Conservation (phyloP, 768 basidiomycete species). For the Vararia minispora region DNA sequence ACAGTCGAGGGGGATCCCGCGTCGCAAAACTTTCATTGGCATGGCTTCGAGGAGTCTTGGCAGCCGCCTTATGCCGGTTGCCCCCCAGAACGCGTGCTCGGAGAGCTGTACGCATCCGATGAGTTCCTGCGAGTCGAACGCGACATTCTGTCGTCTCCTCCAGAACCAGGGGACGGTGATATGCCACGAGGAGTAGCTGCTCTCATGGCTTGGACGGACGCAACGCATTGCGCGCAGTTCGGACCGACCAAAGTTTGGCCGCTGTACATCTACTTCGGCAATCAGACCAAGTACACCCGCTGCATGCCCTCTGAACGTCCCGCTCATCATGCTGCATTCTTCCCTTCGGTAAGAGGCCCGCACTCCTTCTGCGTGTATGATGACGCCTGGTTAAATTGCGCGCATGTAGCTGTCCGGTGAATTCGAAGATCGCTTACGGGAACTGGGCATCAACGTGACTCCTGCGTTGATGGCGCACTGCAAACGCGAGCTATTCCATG, state of each 20-base stretch:
- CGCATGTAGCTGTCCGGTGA: constrained; percentile 1
- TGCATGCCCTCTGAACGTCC: constrained; percentile 20
- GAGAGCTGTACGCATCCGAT: not conserved
- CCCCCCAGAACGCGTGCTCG: not conserved
- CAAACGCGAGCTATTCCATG: constrained; percentile 21
- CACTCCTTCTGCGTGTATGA: not conserved
- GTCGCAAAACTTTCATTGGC: not conserved
- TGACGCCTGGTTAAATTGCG: constrained; percentile 22
- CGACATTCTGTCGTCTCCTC: not conserved
- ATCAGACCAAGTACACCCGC: constrained; percentile 30
- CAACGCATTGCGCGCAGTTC: constrained; percentile 22
- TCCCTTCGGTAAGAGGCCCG: constrained; percentile 23
- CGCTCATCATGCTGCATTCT: constrained; percentile 31
- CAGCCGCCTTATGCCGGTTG: not conserved
- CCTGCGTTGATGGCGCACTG: constrained; percentile 21
- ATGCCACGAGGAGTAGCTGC: constrained; percentile 10
- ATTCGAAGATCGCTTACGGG: constrained; percentile 3
- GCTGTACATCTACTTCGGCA: constrained; percentile 27
- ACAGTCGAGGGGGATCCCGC: not conserved
- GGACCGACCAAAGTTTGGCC: constrained; percentile 26
- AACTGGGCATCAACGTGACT: constrained; percentile 7
- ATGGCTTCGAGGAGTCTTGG: not conserved
- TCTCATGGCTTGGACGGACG: constrained; percentile 15
- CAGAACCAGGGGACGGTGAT: constrained; percentile 15
- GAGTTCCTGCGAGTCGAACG: not conserved